Base-by-base conservation (phyloP, 2,329 filamentous ascomycete genomes). In the Leptographium radiaticola region DNA sequence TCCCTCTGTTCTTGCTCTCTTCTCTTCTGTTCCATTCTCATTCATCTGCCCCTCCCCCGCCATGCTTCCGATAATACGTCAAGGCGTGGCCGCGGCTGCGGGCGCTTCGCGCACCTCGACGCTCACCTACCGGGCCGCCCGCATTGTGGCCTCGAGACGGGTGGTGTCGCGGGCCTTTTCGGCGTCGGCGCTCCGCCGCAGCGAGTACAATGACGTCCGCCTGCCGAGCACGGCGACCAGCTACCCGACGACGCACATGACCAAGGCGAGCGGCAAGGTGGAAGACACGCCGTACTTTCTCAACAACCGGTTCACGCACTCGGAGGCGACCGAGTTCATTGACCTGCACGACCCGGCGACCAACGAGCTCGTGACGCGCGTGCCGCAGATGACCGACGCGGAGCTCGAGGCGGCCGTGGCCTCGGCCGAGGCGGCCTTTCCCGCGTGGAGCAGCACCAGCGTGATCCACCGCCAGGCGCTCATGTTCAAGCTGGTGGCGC, bases 301-400 rank as follows among this genome's bases (percentile, higher is more conserved):
- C 61, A 79, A 93, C 75, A 93, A 93, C 71, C 71, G 85, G 67
- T 89, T 91, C 65, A 71, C 83, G 53, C 70, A 76, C 50, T 90
- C 86, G 18, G 70, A 76, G 63, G 75, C 87, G 33, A 76, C 80
- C 56, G 74, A 84, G 70, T 89, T 83, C 75, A 89, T 91, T 66
- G 85, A 89, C 63, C 73, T 93, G 59, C 74, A 87, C 69, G 87
- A 93, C 69, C 87, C 87, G 20, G 87, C 87, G 49, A 91, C 87
- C 62, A 91, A 90, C 74, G 86, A 89, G 70, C 77, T 91, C 60
- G 83, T 93, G 58, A 91, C 87, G 15, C 80, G 87, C 51, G 87
- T 91, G 33, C 87, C 87, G 18, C 86, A 91, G 71, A 87, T 83
- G 70, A 91, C 87, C 15, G 80, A 87, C 65, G 81, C 72, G 55